Evolutionary conservation across 257 asterid species (phyloP), one percentile per base, ranked within the genome.

Genomic region (Solanum ahanhuiri): DNA sequence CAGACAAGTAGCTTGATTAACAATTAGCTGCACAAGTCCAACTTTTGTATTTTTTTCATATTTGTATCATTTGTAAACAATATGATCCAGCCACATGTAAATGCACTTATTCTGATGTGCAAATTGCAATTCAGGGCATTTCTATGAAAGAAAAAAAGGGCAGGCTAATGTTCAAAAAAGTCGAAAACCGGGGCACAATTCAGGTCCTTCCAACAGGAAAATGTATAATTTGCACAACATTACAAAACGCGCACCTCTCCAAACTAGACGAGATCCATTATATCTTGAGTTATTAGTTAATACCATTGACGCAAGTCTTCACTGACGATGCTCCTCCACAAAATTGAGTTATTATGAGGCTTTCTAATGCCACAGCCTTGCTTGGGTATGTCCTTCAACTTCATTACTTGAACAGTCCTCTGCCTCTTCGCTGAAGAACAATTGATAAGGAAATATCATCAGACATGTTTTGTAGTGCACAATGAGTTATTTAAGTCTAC

Each of bases 401-500:
- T 96, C 89, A 95, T 91, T 0, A 92, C 95, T 87, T 95, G 98
- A 79, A 93, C 89, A 4, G 93, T 93, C 87, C 98, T 87, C 86
- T 92, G 95, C 89, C 87, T 91, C 93, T 95, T 96, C 45, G 95
- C 98, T 96, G 94, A 88, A 30, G 72, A 54, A 11, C 48, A 81
- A 28, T 28, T 5, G 1, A 48, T 54, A 85, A 84, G 4, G 35
- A 81, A n/a, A 34, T 57, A 66, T 31, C 67, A 63, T 90, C 43
- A 45, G 3, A 35, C 37, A 54, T 48, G 8, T 5, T 48, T 48
- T 14, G 57, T 48, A 48, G 28, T 45, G 67, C 41, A 35, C 12
- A 10, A 20, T 22, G 28, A 20, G 5, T 48, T 67, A 54, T 57
- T 20, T 33, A 20, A 30, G 12, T 18, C 28, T 77, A 28, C 12